phyloP scores from a whole-genome alignment of 768 basidiomycete species.

The Russula foetens region DNA sequence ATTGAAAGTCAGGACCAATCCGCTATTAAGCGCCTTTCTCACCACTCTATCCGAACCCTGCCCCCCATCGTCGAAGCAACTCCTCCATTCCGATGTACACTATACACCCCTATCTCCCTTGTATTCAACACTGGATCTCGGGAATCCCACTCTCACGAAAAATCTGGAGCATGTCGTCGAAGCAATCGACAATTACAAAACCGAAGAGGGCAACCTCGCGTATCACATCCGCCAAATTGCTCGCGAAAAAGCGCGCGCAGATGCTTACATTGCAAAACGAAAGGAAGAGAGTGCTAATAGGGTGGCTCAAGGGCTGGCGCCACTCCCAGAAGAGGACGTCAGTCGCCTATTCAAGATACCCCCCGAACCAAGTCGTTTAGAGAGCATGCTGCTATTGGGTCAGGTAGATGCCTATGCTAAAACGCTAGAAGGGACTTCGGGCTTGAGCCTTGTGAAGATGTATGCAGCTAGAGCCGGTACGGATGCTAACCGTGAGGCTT shows the following conservation, averaged over 20 bases:
- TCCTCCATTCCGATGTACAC: conserved; percentile 28
- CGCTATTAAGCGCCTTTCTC: conserved; percentile 74
- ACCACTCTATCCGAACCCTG: conserved; percentile 46
- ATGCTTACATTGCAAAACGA: conserved; percentile 71
- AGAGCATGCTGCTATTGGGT: conserved; percentile 78
- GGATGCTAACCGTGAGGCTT: conserved; percentile 16
- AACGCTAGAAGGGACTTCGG: conserved; percentile 58
- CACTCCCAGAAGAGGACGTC: conserved; percentile 83
- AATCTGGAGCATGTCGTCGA: conserved; percentile 83
- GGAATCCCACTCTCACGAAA: conserved; percentile 57
- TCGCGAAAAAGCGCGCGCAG: conserved; percentile 73
- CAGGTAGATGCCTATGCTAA: conserved; percentile 83
- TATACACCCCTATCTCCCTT: conserved; percentile 43
- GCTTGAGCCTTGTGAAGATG: conserved; percentile 71
- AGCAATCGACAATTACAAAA: conserved; percentile 75
- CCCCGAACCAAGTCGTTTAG: conserved; percentile 79
- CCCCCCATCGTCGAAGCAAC: conserved; percentile 32
- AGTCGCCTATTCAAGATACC: conserved; percentile 82
- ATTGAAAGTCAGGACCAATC: conserved; percentile 73
- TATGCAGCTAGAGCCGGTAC: conserved; percentile 50
- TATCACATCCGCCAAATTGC: conserved; percentile 84
- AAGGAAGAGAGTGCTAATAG: conserved; percentile 82
- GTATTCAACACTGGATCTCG: conserved; percentile 63
- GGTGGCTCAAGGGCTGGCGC: conserved; percentile 73
- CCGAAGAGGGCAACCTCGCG: conserved; percentile 88